phyloP scores from a whole-genome alignment of 306 rosid species.

The Cucurbita maxima region DNA sequence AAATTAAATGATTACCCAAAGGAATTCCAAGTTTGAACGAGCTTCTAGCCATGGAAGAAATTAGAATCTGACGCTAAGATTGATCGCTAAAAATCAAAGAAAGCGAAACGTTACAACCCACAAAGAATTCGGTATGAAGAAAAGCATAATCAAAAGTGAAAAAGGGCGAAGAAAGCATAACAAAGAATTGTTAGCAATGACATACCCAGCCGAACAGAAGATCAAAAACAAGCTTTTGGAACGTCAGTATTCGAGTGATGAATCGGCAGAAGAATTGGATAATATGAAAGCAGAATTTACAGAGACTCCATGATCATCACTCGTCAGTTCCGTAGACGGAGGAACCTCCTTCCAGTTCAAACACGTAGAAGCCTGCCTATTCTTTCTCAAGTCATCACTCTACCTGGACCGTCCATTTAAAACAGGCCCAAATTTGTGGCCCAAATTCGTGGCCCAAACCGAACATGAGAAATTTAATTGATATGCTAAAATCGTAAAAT shows the following conservation, averaged over 20 bases:
- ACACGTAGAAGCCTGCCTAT: not conserved
- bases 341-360: not conserved
- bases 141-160: not conserved
- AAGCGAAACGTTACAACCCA: constrained; percentile 16
- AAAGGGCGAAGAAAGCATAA: not conserved
- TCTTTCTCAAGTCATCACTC: not conserved
- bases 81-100: constrained; percentile 23
- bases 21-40: constrained; percentile 70
- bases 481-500: too few relatives aligned
- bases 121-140: not conserved
- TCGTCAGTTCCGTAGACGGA: not conserved
- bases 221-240: not conserved
- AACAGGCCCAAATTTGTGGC: not conserved
- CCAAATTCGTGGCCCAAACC: not conserved
- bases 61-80: not conserved
- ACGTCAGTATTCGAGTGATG: not conserved
- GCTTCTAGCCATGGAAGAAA: constrained; percentile 48
- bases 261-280: not conserved
- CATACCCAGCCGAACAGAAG: not conserved
- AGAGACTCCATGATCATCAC: not conserved
- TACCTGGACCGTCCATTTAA: not conserved
- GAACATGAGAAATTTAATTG: too few relatives aligned
- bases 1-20: constrained; percentile 25
- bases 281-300: not conserved
- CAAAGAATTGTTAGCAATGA: not conserved